Conservation (phyloP, 2,329 filamentous ascomycete genomes). For the Hymenoscyphus scutula region DNA sequence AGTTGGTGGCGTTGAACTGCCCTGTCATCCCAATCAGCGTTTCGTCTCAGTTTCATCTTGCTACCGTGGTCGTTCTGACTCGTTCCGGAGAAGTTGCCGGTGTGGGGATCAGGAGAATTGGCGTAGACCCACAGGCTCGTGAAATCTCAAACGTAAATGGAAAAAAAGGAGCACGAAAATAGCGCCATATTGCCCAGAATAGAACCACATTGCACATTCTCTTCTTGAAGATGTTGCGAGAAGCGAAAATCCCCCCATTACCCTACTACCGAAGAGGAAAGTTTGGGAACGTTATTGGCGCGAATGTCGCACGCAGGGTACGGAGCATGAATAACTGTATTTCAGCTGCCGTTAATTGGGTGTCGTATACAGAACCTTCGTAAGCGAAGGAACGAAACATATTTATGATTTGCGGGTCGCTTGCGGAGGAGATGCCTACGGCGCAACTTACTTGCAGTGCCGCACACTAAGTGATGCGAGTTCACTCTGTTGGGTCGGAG, state of each 20-base stretch:
- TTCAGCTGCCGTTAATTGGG: not conserved
- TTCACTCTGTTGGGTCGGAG: not conserved
- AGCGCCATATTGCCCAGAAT: constrained; percentile 4
- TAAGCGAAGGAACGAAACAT: not conserved
- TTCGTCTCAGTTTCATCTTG: constrained; percentile 7
- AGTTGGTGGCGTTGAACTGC: not conserved
- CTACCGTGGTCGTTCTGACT: not conserved
- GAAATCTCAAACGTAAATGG: not conserved
- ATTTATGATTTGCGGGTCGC: not conserved
- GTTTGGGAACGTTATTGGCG: not conserved
- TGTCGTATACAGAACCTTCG: not conserved
- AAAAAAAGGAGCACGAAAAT: not conserved
- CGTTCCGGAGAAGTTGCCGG: not conserved
- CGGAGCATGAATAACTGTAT: not conserved
- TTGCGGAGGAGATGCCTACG: not conserved
- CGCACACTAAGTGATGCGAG: constrained; percentile 3
- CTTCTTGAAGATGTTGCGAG: not conserved
- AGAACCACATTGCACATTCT: not conserved
- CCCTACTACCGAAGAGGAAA: not conserved
- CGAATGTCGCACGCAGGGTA: not conserved
- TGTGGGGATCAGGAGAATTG: not conserved
- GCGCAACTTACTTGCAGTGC: not conserved
- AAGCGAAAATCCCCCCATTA: not conserved
- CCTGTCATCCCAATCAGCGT: not conserved
- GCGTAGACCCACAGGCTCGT: not conserved